These are phyloP conservation scores for Penicillium decumbens DNA, from an alignment of 2,329 filamentous ascomycete species.

Conservation along the genomic window DNA sequence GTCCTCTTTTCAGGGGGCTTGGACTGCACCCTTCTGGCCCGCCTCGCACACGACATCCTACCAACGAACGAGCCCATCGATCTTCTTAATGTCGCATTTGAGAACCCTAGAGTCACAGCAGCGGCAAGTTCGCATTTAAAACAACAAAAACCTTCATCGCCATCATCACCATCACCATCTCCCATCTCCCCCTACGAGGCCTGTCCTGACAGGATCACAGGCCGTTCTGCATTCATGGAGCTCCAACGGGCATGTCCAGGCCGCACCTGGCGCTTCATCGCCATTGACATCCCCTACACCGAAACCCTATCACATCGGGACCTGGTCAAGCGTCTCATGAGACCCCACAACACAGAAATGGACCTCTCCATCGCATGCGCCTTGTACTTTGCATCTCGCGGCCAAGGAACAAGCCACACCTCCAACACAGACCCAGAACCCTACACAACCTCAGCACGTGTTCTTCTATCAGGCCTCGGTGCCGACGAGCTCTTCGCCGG, in stretches of 20 bases:
- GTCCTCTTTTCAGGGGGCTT: slow-evolving; percentile 91
- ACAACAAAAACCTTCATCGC: slow-evolving; percentile 15
- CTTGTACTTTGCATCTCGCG: slow-evolving; percentile 89
- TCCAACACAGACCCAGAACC: slow-evolving; percentile 24
- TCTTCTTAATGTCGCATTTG: slow-evolving; percentile 91
- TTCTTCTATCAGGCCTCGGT: slow-evolving; percentile 85
- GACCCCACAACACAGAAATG: slow-evolving; percentile 97
- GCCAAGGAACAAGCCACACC: slow-evolving; percentile 50
- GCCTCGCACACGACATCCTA: slow-evolving; percentile 71
- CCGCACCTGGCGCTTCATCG: slow-evolving; percentile 75
- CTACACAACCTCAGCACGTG: slow-evolving; percentile 69
- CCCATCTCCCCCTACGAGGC: slow-evolving; percentile 59
- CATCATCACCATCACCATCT: neutral
- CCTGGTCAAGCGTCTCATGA: slow-evolving; percentile 70
- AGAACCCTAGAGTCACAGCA: slow-evolving; percentile 73
- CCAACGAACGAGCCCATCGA: slow-evolving; percentile 68
- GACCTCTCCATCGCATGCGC: slow-evolving; percentile 90
- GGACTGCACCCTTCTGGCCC: slow-evolving; percentile 84
- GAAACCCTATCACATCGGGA: slow-evolving; percentile 66
- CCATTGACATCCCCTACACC: slow-evolving; percentile 72
- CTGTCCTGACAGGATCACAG: slow-evolving; percentile 87
- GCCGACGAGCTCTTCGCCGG: slow-evolving; percentile 96
- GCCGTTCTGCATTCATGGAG: slow-evolving; percentile 73
- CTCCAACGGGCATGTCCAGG: slow-evolving; percentile 63
- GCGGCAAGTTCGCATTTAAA: slow-evolving; percentile 43